Percentiles rank a stretch among this genome's conserved stretches.
These are phyloP conservation scores for Periconia macrospinosa DNA, from an alignment of 2,329 filamentous ascomycete species.

Conservation along the genomic window DNA sequence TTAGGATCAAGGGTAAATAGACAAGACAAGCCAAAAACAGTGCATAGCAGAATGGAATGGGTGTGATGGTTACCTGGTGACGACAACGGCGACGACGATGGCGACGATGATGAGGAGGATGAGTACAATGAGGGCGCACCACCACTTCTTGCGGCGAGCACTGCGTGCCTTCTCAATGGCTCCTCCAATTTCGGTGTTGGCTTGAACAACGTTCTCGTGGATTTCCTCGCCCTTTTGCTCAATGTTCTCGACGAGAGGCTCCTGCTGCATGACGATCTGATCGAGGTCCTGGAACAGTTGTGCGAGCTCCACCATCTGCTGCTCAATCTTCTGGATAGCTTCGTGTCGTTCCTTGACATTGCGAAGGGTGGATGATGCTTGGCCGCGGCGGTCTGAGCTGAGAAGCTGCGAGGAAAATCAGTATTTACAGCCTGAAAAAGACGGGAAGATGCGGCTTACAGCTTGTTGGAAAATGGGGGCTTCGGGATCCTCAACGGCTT, in stretches of 20 bases:
- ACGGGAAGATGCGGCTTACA: conserved; percentile 38
- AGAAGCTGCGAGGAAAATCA: conserved; percentile 58
- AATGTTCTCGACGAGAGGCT: conserved; percentile 76
- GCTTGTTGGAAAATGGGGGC: conserved; percentile 88
- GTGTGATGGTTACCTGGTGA: conserved; percentile 8
- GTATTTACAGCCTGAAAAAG: background rate
- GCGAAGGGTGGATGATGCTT: conserved; percentile 76
- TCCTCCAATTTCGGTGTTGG: conserved; percentile 78
- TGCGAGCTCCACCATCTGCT: conserved; percentile 82
- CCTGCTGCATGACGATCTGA: conserved; percentile 81
- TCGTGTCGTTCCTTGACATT: conserved; percentile 82
- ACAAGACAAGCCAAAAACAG: too few species aligned
- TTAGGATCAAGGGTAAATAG: background rate
- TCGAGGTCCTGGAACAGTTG: conserved; percentile 91
- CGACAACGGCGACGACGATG: conserved; percentile 43
- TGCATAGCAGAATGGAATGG: too few species aligned
- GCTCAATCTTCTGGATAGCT: conserved; percentile 89
- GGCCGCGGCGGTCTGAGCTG: conserved; percentile 76
- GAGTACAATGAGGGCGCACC: conserved; percentile 74
- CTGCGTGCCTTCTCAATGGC: conserved; percentile 76
- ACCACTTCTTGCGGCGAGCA: conserved; percentile 89
- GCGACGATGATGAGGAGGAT: conserved; percentile 43
- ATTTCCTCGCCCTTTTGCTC: conserved; percentile 87
- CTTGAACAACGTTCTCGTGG: conserved; percentile 79
- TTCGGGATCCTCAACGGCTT: conserved; percentile 73